phyloP scores from a whole-genome alignment of 2,329 filamentous ascomycete genomes.

The Aspergillus intermedius region DNA sequence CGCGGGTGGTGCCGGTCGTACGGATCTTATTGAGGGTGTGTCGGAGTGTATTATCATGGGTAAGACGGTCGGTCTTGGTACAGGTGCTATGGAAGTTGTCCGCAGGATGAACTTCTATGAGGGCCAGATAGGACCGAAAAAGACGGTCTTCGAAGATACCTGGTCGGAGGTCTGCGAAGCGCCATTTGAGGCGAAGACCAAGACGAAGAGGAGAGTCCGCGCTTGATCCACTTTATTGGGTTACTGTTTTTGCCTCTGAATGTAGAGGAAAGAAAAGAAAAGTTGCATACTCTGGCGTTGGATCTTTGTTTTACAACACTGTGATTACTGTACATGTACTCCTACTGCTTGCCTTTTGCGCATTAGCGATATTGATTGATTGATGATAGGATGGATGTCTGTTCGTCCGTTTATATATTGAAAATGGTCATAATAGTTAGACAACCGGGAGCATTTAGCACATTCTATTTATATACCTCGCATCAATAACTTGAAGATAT shows the following conservation, averaged over 20 bases:
- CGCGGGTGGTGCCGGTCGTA: constrained; percentile 85
- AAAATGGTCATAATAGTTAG: too few species aligned
- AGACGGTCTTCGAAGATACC: constrained; percentile 61
- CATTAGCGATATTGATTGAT: constrained; percentile 7
- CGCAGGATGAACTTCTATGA: constrained; percentile 63
- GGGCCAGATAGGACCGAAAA: constrained; percentile 52
- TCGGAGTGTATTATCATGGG: constrained; percentile 98
- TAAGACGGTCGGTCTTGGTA: constrained; percentile 85
- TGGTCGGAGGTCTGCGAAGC: constrained; percentile 31
- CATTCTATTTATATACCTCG: too few species aligned
- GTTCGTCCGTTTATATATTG: too few species aligned
- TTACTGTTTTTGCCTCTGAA: background rate
- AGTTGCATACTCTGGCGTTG: constrained; percentile 7
- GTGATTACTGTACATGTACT: constrained; percentile 2
- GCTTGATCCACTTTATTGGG: background rate
- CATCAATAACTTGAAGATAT: too few species aligned
- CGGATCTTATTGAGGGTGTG: constrained; percentile 86
- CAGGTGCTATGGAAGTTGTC: constrained; percentile 86
- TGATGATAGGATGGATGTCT: constrained; percentile 3
- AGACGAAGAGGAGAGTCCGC: constrained; percentile 9
- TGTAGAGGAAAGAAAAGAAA: background rate
- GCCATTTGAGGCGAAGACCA: constrained; percentile 10
- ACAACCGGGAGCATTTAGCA: too few species aligned
- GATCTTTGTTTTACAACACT: background rate
- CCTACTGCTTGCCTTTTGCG: constrained; percentile 1